A percentile compares a stretch with the other conserved stretches of the same genome.
These are phyloP conservation scores for Chamaenerion angustifolium DNA, from an alignment of 345 rosid genomes.

Conservation along the genomic window DNA sequence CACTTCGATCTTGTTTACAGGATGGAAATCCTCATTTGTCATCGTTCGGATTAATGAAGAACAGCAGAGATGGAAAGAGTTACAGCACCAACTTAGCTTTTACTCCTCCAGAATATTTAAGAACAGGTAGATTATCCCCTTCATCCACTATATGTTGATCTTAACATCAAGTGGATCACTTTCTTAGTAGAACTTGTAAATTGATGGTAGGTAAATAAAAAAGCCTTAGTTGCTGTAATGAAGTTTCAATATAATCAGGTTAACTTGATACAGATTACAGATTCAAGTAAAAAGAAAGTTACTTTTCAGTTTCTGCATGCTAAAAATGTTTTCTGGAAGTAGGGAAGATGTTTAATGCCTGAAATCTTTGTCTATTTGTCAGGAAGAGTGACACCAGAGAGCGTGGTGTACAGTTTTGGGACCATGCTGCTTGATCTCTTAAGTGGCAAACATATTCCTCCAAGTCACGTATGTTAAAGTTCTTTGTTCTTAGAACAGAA, in stretches of 20 bases:
- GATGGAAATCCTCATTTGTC: conserved; percentile 90
- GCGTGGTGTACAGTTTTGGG: conserved; percentile 95
- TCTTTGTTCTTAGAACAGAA: too few relatives aligned
- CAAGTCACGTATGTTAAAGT: conserved; percentile 59
- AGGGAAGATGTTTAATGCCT: conserved; percentile 2
- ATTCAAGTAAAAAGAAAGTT: too few relatives aligned
- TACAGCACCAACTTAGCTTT: conserved; percentile 93
- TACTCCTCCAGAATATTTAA: conserved; percentile 93
- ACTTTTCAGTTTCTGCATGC: background rate
- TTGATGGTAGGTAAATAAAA: background rate
- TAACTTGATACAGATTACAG: too few relatives aligned
- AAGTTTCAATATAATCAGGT: too few relatives aligned
- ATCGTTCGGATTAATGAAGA: conserved; percentile 92
- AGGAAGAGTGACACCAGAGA: conserved; percentile 89
- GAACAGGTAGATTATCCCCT: conserved; percentile 42
- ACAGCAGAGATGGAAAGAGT: conserved; percentile 89
- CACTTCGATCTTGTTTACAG: conserved; percentile 20
- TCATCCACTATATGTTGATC: background rate
- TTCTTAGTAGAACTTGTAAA: too few relatives aligned
- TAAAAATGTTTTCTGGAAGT: background rate
- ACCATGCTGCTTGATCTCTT: conserved; percentile 89
- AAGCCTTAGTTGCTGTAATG: too few relatives aligned
- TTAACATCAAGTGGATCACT: background rate
- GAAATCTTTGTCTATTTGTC: conserved; percentile 12
- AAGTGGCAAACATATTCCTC: conserved; percentile 97